Evolutionary conservation across 257 asterid genomes (phyloP), one percentile per base, ranked within the genome.

Genomic region (Fraxinus excelsior): DNA sequence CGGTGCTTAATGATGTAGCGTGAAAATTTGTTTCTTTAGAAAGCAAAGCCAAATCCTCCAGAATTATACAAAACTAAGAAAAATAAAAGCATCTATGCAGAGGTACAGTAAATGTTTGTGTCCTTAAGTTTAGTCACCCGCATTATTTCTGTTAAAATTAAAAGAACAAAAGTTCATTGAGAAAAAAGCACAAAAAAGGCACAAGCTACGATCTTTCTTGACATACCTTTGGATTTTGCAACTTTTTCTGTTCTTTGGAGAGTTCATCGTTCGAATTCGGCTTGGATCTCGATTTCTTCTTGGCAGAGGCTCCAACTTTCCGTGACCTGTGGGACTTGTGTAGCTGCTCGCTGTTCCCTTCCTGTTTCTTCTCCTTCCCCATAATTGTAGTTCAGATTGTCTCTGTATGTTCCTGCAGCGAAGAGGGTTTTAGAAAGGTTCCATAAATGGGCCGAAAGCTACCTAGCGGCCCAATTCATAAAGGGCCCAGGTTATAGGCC

Each of bases 241-340:
- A 80, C 83, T 91, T 86, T 79, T 76, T 87, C 73, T 84, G 94
- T 84, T 86, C 93, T 72, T 89, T 87, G 11, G 91, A 73, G 18
- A 82, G 82, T 32, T 79, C 82, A 72, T 83, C 84, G 44, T 72
- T 80, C 14, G 86, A 72, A 74, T 70, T 81, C 51, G 83, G 81
- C 28, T 84, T 76, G 44, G 89, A 78, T 82, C 86, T 91, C 0
- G 91, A 51, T 75, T 91, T 93, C 82, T 90, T 91, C 87, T 90
- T 93, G 1, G 88, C 92, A n/a, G 96, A 88, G 26, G 98, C 89
- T 66, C 99, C 97, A 2, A 96, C 78, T 77, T 85, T 87, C 40
- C 88, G 90, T 29, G 85, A 74, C 80, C 98, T 83, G 14, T 95
- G 98, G 72, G 94, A 82, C 83, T 95, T 93, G 87, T 95, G 96